A percentile compares a stretch with the other conserved stretches of the same genome.
These are phyloP conservation scores for Aspergillus sp. DNA, from an alignment of 2,329 filamentous ascomycete species.

Conservation along the genomic window DNA sequence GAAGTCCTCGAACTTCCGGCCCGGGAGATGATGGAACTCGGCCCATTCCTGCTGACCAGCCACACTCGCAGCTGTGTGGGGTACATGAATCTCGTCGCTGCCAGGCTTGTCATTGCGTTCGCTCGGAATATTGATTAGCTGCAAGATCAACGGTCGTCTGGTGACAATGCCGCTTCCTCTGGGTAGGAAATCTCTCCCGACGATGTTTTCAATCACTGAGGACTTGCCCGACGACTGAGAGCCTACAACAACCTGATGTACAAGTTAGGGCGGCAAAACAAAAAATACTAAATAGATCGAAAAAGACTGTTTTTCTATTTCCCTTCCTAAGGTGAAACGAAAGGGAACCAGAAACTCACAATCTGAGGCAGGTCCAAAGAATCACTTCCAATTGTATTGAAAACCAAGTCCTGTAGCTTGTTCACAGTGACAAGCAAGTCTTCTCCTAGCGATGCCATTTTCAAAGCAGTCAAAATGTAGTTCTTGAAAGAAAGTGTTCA, in stretches of 20 bases:
- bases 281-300: neutral
- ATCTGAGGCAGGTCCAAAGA: conserved; percentile 96
- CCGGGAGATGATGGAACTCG: conserved; percentile 92
- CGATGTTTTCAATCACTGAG: conserved; percentile 96
- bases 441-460: conserved; percentile 93
- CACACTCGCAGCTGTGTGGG: conserved; percentile 70
- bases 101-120: conserved; percentile 61
- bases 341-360: conserved; percentile 48
- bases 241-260: conserved; percentile 78
- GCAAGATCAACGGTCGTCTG: conserved; percentile 83
- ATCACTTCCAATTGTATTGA: conserved; percentile 99
- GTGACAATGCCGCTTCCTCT: conserved; percentile 96
- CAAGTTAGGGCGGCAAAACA: conserved; percentile 13
- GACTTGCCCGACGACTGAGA: conserved; percentile 98
- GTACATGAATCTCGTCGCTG: conserved; percentile 56
- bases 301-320: too few relatives aligned
- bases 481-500: neutral
- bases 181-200: conserved; percentile 92
- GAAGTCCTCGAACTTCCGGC: conserved; percentile 84
- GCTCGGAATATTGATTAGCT: conserved; percentile 90
- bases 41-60: conserved; percentile 68
- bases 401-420: conserved; percentile 96
- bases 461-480: neutral
- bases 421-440: conserved; percentile 93
- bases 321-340: neutral